Evolutionary conservation across 1,284 basidiomycete genomes (phyloP).

Genomic region (Irpex sp.): DNA sequence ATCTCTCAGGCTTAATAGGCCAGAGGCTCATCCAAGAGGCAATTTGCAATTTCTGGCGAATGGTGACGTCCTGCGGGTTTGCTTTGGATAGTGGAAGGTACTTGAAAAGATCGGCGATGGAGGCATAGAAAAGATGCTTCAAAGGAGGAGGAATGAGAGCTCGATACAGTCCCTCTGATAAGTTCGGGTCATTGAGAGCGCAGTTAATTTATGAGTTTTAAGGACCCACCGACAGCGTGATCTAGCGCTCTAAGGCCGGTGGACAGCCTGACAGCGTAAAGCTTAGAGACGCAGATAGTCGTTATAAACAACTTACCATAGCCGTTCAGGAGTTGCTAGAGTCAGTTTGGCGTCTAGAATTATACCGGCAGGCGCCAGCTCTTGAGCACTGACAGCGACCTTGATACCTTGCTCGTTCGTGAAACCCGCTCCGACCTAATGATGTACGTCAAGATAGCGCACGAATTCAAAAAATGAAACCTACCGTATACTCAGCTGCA

Average conservation of each 20-base stretch:
- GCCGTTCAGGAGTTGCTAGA: slow-evolving; percentile 65
- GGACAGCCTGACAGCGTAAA: slow-evolving; percentile 53
- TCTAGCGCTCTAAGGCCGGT: slow-evolving; percentile 76
- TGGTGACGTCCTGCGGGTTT: slow-evolving; percentile 51
- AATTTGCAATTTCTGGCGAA: slow-evolving; percentile 68
- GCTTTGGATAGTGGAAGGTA: slow-evolving; percentile 66
- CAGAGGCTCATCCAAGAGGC: slow-evolving; percentile 81
- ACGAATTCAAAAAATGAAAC: not conserved
- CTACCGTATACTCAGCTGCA: slow-evolving; percentile 73
- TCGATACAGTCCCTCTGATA: slow-evolving; percentile 66
- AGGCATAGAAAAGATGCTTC: slow-evolving; percentile 64
- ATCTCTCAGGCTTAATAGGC: slow-evolving; percentile 56
- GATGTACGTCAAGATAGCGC: not conserved
- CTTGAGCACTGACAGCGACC: slow-evolving; percentile 46
- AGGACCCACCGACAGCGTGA: slow-evolving; percentile 62
- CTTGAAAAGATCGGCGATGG: slow-evolving; percentile 69
- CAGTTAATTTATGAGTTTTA: not conserved
- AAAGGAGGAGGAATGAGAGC: slow-evolving; percentile 53
- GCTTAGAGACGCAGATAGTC: not conserved
- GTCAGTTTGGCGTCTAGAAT: slow-evolving; percentile 80
- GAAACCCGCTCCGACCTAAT: slow-evolving; percentile 64
- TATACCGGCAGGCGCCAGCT: slow-evolving; percentile 65
- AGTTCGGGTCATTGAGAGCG: not conserved
- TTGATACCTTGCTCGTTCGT: slow-evolving; percentile 74
- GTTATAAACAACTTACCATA: slow-evolving; percentile 48